These are phyloP conservation scores for Ruellia speciosa DNA, from an alignment of 305 asterid species.

Conservation along the genomic window DNA sequence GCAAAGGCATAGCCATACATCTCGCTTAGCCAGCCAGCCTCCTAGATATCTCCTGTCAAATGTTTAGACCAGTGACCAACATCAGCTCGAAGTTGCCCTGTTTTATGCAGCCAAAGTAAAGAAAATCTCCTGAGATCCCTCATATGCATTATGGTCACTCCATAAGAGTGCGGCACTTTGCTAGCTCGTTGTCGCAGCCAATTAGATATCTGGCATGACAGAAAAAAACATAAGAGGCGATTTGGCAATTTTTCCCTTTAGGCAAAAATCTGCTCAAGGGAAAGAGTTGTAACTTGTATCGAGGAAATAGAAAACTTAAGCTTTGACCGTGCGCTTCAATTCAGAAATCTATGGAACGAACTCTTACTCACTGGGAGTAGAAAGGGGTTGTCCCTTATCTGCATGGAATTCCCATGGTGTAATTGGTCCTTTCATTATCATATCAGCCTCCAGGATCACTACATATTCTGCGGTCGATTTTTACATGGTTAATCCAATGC, in stretches of 20 bases:
- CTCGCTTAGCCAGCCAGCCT: constrained; percentile 96
- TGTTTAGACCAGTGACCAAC: constrained; percentile 73
- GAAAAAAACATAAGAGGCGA: not conserved
- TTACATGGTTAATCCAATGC: constrained; percentile 90
- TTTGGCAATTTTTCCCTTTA: too few species aligned
- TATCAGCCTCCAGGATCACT: constrained; percentile 82
- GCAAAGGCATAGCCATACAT: constrained; percentile 98
- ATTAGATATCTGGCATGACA: constrained; percentile 62
- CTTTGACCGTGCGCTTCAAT: too few species aligned
- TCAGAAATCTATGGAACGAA: not conserved
- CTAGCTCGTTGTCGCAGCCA: constrained; percentile 93
- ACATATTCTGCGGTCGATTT: constrained; percentile 75
- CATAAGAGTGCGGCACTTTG: constrained; percentile 79
- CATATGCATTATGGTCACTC: constrained; percentile 84
- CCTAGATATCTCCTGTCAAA: constrained; percentile 81
- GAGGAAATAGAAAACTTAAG: too few species aligned
- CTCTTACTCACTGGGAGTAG: constrained; percentile 91
- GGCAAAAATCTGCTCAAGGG: too few species aligned
- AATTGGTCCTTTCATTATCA: constrained; percentile 90
- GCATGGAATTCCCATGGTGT: constrained; percentile 97
- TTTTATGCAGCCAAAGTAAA: constrained; percentile 78
- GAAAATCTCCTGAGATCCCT: constrained; percentile 70
- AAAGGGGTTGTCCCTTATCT: constrained; percentile 62
- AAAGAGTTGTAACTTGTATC: too few species aligned
- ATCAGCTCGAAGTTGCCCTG: constrained; percentile 88